These are phyloP conservation scores for Vanilla planifolia DNA, from an alignment of 106 monocot genomes.

Conservation along the genomic window DNA sequence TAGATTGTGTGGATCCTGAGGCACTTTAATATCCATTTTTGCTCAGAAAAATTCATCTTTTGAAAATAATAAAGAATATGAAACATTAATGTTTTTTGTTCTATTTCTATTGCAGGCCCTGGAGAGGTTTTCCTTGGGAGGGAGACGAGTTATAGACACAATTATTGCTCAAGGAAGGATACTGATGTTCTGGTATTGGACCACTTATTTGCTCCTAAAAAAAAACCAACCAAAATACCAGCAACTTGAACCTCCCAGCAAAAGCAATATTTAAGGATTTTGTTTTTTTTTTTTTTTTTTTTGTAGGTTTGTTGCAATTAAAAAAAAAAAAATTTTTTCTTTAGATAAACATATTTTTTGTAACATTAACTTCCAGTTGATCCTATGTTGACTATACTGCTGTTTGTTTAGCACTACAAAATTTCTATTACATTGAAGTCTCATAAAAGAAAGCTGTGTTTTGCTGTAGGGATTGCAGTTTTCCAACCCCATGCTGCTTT, in stretches of 20 bases:
- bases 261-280: no score
- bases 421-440: no score
- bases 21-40: neutral
- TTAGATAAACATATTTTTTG: no score
- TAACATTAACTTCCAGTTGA: no score
- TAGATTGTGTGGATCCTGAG: neutral
- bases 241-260: conserved; percentile 51
- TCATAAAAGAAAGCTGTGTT: no score
- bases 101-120: conserved; percentile 40
- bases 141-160: conserved; percentile 53
- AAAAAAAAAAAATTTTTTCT: neutral
- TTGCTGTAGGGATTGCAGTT: no score
- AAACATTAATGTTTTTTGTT: neutral
- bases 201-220: conserved; percentile 81
- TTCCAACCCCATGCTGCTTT: no score
- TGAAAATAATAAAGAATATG: no score
- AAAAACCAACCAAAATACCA: conserved; percentile 94
- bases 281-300: no score
- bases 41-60: neutral
- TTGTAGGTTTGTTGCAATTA: no score
- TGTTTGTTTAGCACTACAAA: no score
- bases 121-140: conserved; percentile 93
- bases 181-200: conserved; percentile 97
- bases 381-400: no score
- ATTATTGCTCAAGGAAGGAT: conserved; percentile 80